phyloP scores from a whole-genome alignment of 768 basidiomycete genomes.

The Lactarius vividus region DNA sequence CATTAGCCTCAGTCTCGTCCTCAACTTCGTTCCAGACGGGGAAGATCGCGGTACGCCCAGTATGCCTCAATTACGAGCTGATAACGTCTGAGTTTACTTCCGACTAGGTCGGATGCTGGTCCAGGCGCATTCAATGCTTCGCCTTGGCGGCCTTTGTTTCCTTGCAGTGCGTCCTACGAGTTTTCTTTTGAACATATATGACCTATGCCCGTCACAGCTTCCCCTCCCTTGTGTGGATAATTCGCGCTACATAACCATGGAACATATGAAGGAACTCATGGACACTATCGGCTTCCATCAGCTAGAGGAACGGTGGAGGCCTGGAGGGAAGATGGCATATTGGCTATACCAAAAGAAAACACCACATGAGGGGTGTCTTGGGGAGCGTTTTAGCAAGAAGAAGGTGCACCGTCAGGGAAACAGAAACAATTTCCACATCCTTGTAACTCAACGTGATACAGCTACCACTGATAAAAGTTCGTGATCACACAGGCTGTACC shows the following conservation, averaged over 20 bases:
- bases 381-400: conserved; percentile 50
- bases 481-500: too few relatives aligned
- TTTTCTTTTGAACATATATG: not conserved
- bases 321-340: conserved; percentile 82
- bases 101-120: conserved; percentile 67
- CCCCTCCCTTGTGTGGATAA: conserved; percentile 84
- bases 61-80: not conserved
- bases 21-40: conserved; percentile 83
- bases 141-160: conserved; percentile 58
- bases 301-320: conserved; percentile 58
- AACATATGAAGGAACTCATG: conserved; percentile 59
- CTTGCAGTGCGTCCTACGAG: conserved; percentile 52
- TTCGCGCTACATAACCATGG: conserved; percentile 74
- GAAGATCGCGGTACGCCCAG: conserved; percentile 63
- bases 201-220: conserved; percentile 47
- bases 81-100: not conserved
- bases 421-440: conserved; percentile 78
- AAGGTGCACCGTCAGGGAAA: conserved; percentile 57
- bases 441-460: conserved; percentile 32
- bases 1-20: conserved; percentile 82
- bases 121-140: conserved; percentile 56
- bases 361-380: conserved; percentile 21
- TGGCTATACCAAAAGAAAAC: conserved; percentile 67
- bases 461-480: not conserved
- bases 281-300: conserved; percentile 58